Percentiles rank a stretch among this genome's conserved stretches.
Evolutionary conservation across 1,284 basidiomycete species (phyloP).

Genomic region (Schizopora paradoxa): DNA sequence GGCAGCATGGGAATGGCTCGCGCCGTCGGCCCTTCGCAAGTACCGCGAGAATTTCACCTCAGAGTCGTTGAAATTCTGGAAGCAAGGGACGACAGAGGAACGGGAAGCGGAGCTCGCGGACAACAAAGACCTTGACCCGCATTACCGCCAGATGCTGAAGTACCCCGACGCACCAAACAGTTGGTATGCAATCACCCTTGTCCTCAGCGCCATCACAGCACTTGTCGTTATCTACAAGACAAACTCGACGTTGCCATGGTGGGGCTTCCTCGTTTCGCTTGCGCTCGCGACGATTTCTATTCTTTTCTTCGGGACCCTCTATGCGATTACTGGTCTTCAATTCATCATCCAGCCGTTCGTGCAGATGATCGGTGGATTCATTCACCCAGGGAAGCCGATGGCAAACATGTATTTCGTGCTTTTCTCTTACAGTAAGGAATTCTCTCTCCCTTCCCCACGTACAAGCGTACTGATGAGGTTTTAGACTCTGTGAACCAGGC

Average conservation of each 20-base stretch:
- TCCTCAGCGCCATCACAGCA: slow-evolving; percentile 35
- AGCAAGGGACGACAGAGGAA: slow-evolving; percentile 30
- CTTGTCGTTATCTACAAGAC: slow-evolving; percentile 45
- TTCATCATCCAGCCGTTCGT: slow-evolving; percentile 23
- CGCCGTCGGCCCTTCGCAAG: slow-evolving; percentile 29
- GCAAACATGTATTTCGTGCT: slow-evolving; percentile 23
- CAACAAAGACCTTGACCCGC: slow-evolving; percentile 39
- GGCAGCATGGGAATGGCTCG: slow-evolving; percentile 40
- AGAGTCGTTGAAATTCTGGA: slow-evolving; percentile 46
- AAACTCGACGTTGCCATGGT: slow-evolving; percentile 49
- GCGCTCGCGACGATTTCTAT: slow-evolving; percentile 37
- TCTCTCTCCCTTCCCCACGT: slow-evolving; percentile 12
- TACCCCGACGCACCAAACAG: slow-evolving; percentile 43
- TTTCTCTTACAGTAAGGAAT: slow-evolving; percentile 19
- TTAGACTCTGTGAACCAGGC: slow-evolving; percentile 37
- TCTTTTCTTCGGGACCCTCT: slow-evolving; percentile 43
- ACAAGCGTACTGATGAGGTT: not conserved
- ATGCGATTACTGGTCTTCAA: slow-evolving; percentile 22
- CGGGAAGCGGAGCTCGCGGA: slow-evolving; percentile 18
- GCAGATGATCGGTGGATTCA: slow-evolving; percentile 25
- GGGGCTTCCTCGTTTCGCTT: slow-evolving; percentile 39
- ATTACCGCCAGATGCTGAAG: slow-evolving; percentile 52
- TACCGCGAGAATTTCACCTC: slow-evolving; percentile 34
- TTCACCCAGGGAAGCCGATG: slow-evolving; percentile 24
- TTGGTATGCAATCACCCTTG: slow-evolving; percentile 40